Percentiles rank a stretch among this genome's conserved stretches.
phyloP scores from a whole-genome alignment of 805 yeast species.

The Myxozyma lipomycoides region DNA sequence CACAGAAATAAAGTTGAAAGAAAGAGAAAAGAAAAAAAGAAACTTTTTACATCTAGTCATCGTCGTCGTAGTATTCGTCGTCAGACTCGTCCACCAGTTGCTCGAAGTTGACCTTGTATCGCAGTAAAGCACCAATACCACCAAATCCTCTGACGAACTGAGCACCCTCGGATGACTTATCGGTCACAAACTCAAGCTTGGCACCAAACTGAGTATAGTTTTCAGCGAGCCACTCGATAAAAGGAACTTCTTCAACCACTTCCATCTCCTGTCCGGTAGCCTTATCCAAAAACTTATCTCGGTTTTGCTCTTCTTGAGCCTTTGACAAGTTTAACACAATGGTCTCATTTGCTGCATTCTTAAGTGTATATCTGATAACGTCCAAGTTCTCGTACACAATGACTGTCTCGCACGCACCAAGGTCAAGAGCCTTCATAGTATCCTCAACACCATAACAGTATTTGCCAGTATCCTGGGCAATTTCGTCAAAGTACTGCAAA shows the following conservation, averaged over 20 bases:
- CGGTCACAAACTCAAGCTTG: conserved; percentile 90
- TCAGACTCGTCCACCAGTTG: conserved; percentile 85
- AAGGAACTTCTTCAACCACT: conserved; percentile 71
- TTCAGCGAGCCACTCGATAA: conserved; percentile 97
- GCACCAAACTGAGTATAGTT: conserved; percentile 94
- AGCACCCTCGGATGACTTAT: conserved; percentile 96
- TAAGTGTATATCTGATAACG: conserved; percentile 74
- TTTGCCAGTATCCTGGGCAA: conserved; percentile 94
- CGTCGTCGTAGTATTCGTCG: conserved; percentile 78
- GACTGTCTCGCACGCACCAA: conserved; percentile 90
- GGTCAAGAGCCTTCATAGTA: conserved; percentile 90
- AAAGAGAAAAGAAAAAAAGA: conserved; percentile 1
- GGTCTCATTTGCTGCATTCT: conserved; percentile 76
- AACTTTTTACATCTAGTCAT: conserved; percentile 9
- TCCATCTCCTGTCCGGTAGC: conserved; percentile 91
- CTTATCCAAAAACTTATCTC: conserved; percentile 69
- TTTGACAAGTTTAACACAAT: conserved; percentile 71
- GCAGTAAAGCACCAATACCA: conserved; percentile 95
- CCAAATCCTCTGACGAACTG: conserved; percentile 98
- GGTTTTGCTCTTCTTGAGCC: conserved; percentile 34
- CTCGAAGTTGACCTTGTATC: conserved; percentile 96
- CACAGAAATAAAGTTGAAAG: no score
- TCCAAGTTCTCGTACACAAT: conserved; percentile 93
- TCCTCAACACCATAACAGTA: conserved; percentile 98
- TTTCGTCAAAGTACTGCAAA: conserved; percentile 90